phyloP scores from a whole-genome alignment of 202 grass and related monocot genomes.

The Carex sylvatica region DNA sequence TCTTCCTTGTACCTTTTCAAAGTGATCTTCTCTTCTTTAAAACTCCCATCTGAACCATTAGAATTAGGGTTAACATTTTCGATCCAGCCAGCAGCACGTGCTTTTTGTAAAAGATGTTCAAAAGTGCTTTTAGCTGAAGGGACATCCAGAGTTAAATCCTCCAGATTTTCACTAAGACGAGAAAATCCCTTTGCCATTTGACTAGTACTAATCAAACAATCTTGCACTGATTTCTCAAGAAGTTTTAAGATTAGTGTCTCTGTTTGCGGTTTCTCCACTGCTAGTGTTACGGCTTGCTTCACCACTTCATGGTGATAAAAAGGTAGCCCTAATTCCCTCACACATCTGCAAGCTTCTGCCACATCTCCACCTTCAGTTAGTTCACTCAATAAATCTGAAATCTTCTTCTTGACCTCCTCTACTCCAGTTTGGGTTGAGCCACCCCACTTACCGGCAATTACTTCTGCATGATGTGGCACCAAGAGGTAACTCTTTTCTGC shows the following conservation, averaged over 20 bases:
- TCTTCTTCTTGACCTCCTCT: slow-evolving; percentile 88
- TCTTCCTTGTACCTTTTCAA: slow-evolving; percentile 71
- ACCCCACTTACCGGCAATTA: slow-evolving; percentile 82
- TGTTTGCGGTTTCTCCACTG: slow-evolving; percentile 55
- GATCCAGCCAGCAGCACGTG: slow-evolving; percentile 76
- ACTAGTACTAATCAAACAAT: slow-evolving; percentile 84
- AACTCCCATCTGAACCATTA: slow-evolving; percentile 12
- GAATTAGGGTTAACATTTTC: slow-evolving; percentile 34
- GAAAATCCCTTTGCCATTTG: slow-evolving; percentile 92
- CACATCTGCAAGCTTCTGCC: slow-evolving; percentile 80
- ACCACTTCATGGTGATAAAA: slow-evolving; percentile 99
- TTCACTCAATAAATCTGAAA: slow-evolving; percentile 70
- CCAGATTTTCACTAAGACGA: slow-evolving; percentile 60
- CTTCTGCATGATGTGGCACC: slow-evolving; percentile 86
- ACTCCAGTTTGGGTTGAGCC: slow-evolving; percentile 70
- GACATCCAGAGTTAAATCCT: slow-evolving; percentile 90
- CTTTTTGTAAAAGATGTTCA: slow-evolving; percentile 56
- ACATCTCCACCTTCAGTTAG: slow-evolving; percentile 68
- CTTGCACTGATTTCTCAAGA: slow-evolving; percentile 59
- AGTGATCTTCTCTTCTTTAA: slow-evolving; percentile 40
- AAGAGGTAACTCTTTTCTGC: slow-evolving; percentile 84
- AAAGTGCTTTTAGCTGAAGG: slow-evolving; percentile 65
- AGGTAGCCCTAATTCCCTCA: slow-evolving; percentile 81
- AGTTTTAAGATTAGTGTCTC: slow-evolving; percentile 60
- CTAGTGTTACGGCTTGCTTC: slow-evolving; percentile 70